Evolutionary conservation across 169 alveolate species (phyloP).

Genomic region (Eimeria falciformis): DNA sequence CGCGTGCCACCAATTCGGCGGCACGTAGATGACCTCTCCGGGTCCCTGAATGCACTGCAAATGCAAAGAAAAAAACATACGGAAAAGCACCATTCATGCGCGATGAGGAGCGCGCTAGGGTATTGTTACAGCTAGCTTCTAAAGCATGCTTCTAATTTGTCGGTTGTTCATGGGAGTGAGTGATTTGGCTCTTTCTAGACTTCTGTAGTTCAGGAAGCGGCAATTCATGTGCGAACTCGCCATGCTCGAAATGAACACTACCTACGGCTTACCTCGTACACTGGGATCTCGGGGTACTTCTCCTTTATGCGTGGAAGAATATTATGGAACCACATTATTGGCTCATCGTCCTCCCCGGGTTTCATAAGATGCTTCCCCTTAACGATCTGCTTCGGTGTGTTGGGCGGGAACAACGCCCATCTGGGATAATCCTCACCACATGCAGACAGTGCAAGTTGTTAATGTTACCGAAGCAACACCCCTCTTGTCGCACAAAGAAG

Average conservation of each 20-base stretch:
- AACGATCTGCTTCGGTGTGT: constrained; percentile 80
- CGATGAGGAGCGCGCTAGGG: too few relatives aligned
- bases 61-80: not conserved
- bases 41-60: constrained; percentile 85
- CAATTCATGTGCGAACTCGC: too few relatives aligned
- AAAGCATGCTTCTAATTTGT: too few relatives aligned
- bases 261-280: constrained; percentile 69
- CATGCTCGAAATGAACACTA: too few relatives aligned
- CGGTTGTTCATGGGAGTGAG: too few relatives aligned
- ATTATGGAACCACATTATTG: constrained; percentile 83
- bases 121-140: too few relatives aligned
- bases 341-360: constrained; percentile 85
- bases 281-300: constrained; percentile 50
- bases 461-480: too few relatives aligned
- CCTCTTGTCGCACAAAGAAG: not conserved
- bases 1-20: constrained; percentile 94
- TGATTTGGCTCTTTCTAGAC: too few relatives aligned
- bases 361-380: constrained; percentile 75
- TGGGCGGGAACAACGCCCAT: constrained; percentile 76
- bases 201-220: too few relatives aligned
- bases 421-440: too few relatives aligned
- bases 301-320: constrained; percentile 85
- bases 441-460: too few relatives aligned
- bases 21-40: constrained; percentile 92
- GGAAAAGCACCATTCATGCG: too few relatives aligned